Base-by-base conservation (phyloP, 2,329 filamentous ascomycete genomes). In the Tolypocladium ophioglossoides region DNA sequence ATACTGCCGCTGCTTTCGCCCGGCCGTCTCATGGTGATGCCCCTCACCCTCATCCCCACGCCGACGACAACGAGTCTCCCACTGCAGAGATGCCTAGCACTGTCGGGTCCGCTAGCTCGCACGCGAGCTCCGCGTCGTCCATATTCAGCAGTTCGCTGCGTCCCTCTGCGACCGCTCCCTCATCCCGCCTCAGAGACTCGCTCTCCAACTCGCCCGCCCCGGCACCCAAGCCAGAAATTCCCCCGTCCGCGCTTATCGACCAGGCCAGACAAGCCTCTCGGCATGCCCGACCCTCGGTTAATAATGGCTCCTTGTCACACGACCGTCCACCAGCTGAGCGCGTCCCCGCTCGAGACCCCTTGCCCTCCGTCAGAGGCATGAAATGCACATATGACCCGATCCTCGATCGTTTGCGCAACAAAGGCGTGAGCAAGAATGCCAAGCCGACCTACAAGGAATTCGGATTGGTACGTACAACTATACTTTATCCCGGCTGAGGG, bases 101-200 rank as follows among this genome's bases (percentile, higher is more conserved):
- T 58, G 78, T 85, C 62, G 85, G 82, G 63, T 91, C 87, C 51
- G 81, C 84, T 54, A 89, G 84, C 71, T 90, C 87, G 55, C 78
- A 85, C 65, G 77, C 80, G 55, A 90, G 85, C 72, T 82, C 84
- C 53, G 78, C 79, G 51, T 89, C 86, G 47, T 89, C 89, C 53
- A 76, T 86, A 60, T 87, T 88, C 71, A 88, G 83, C 70, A 68
- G 66, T 58, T 66, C 73, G 57, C 68, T 73, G 56, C 70, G 67
- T 59, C 69, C 73, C 57, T 66, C 68, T 64, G 69, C 70, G 60
- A 62, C 74, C 59, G 69, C 71, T 61, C 62, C 69, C 55, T 68
- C 74, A 60, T 72, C 73, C 65, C 73, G 70, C 68, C 62, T 66
- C 59, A 70, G 72, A 72, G 77, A 78, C 61, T 82, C 79, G 55